phyloP scores from a whole-genome alignment of 148 eudicot genomes.

The Talinum fruticosum region DNA sequence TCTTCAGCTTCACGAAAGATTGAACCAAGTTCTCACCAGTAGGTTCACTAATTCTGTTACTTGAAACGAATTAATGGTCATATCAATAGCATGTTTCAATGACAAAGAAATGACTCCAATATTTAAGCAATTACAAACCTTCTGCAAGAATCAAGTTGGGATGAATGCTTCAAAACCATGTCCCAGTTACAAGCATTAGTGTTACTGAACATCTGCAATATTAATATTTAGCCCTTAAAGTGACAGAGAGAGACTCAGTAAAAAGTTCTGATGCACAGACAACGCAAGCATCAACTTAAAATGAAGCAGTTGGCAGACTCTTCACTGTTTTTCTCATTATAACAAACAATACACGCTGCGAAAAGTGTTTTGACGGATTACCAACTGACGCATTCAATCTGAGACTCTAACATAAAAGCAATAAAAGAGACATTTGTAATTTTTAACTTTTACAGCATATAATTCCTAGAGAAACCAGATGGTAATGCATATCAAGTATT shows the following conservation, averaged over 20 bases:
- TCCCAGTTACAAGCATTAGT: slow-evolving; percentile 31
- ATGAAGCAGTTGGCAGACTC: neutral
- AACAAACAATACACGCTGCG: neutral
- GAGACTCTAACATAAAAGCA: neutral
- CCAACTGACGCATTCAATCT: neutral
- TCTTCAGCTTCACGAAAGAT: slow-evolving; percentile 45
- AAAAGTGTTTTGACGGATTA: neutral
- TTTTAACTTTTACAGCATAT: neutral
- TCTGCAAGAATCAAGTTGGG: slow-evolving; percentile 53
- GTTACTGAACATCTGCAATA: slow-evolving; percentile 38
- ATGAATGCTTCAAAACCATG: slow-evolving; percentile 39
- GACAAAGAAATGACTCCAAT: neutral
- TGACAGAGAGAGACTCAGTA: neutral
- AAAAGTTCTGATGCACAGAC: slow-evolving; percentile 3
- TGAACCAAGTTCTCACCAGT: slow-evolving; percentile 38
- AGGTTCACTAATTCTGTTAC: slow-evolving; percentile 41
- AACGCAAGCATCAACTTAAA: neutral
- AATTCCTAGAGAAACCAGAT: neutral
- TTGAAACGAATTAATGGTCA: slow-evolving; percentile 12
- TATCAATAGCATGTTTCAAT: slow-evolving; percentile 14
- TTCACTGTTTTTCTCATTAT: neutral
- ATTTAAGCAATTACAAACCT: slow-evolving; percentile 37
- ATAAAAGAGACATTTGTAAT: neutral
- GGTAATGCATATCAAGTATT: neutral
- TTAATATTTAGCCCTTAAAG: neutral